phyloP scores from a whole-genome alignment of 2,329 filamentous ascomycete species.

The Botryosphaeria agaves region DNA sequence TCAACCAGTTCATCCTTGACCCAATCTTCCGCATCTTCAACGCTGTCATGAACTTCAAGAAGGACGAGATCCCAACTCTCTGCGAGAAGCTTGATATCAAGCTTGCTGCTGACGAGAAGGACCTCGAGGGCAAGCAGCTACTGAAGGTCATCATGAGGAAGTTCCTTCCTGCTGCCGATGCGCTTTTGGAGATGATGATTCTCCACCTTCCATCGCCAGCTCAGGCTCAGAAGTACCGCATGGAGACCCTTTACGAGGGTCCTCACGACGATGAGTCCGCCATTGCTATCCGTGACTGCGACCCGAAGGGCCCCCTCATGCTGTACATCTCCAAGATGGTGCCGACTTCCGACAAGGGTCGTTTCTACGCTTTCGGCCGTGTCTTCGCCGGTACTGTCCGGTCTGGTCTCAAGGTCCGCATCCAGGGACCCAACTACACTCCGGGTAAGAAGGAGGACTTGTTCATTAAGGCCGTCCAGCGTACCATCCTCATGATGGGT shows the following conservation, averaged over 20 bases:
- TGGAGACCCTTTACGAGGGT: conserved; percentile 97
- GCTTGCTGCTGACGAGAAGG: conserved; percentile 70
- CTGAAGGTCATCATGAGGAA: conserved; percentile 98
- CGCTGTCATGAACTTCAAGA: conserved; percentile 97
- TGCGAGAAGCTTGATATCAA: conserved; percentile 92
- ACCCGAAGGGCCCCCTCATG: conserved; percentile 97
- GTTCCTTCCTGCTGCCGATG: conserved; percentile 96
- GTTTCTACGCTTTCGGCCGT: conserved; percentile 99
- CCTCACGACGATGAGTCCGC: conserved; percentile 80
- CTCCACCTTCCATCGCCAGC: conserved; percentile 93
- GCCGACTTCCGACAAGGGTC: conserved; percentile 97
- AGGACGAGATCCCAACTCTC: conserved; percentile 69
- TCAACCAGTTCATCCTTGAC: conserved; percentile 99
- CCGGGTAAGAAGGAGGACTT: conserved; percentile 98
- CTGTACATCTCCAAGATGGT: conserved; percentile 99
- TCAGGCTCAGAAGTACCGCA: conserved; percentile 94
- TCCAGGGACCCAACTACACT: conserved; percentile 97
- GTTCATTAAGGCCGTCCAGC: conserved; percentile 98
- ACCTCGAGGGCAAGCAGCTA: conserved; percentile 92
- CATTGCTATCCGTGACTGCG: conserved; percentile 96
- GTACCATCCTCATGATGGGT: conserved; percentile 99
- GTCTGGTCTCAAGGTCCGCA: conserved; percentile 98
- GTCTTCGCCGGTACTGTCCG: conserved; percentile 97
- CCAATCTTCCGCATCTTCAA: conserved; percentile 99
- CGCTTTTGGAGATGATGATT: conserved; percentile 99